Evolutionary conservation across 495 filamentous ascomycete species (phyloP), one percentile per base, ranked within the genome.

Genomic region (Penicillium roqueforti): DNA sequence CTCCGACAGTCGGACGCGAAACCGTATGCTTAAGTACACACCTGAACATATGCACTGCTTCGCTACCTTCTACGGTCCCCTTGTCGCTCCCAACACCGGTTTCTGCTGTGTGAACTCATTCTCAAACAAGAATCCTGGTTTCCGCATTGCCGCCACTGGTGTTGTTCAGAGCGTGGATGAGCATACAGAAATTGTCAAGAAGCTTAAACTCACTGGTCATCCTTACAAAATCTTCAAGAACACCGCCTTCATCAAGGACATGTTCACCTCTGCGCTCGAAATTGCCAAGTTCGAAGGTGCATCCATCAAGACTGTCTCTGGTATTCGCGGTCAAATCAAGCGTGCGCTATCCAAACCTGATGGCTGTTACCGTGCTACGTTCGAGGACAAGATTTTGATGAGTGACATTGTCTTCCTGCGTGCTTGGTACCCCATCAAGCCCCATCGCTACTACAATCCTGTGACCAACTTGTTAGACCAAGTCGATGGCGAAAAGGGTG

Each of bases 161-260:
- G 91, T 92, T 2, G 91, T 98, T 14, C 69, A 96, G 44, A 88
- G 83, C 61, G 95, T 98, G 10, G 93, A 98, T 65, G 89, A 96
- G 68, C 87, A 85, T 40, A 88, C 88, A 1, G 92, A 97, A 63
- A 97, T 98, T 58, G 95, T 97, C 63, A 98, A 98, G 80, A 98
- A 98, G 77, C 83, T 98, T 61, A 98, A 97, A 68, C 81, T 98
- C 25, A 95, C 89, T 14, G 91, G 91, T 57, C 78, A 82, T 25
- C 90, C 93, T 6, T 92, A 90, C 75, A 98, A 97, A 76, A 95
- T 98, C 70, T 98, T 96, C 82, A 95, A 95, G 67, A 98, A 98
- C 73, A 98, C 93, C 0, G 91, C 93, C 16, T 97, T 98, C 72
- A 93, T 98, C 76, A 92, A 91, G 67, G 90, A 97, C 69, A 98